Base-by-base conservation (phyloP, 441 rosid species). In the Manihot esculenta region DNA sequence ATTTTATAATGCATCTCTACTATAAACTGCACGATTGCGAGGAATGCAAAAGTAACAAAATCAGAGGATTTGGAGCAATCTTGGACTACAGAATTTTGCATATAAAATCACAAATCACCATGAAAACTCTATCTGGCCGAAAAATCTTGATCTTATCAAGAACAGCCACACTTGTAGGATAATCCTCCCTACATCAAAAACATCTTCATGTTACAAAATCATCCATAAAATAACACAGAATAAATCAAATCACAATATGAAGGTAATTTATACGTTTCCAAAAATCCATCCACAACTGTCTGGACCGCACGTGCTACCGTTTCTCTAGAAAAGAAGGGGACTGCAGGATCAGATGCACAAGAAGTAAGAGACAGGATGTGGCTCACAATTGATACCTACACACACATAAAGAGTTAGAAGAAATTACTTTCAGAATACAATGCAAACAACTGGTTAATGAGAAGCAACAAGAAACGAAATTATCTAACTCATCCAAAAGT, bases 111-210 rank as follows among this genome's bases (percentile, higher is more conserved):
- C 65, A 76, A 47, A 53, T 81, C 79, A 96, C 99, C 98, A 89
- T 93, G 84, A 93, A 96, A 76, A 87, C 97, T 81, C 98, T 91
- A 81, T 96, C 98, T 2, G 96, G 87, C 70, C 97, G 98, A 77
- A 96, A 93, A 77, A 96, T 84, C 71, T 93, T 93, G 48, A 96
- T 88, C 83, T 83, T 90, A 79, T 96, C 98, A 55, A 87, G 59
- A 71, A 96, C 86, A 56, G 83, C 89, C 72, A 63, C 78, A 79
- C 74, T 81, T 75, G 78, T 53, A 67, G 82, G 80, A 71, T 68
- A 72, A 75, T 79, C 84, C 57, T 81, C 85, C 83, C 99, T 96
- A 74, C 84, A 84, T 62, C 79, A 70, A 80, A 66, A 70, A 73
- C 24, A 51, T 50, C 57, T 73, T 65, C 20, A 68, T 67, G 21